Conservation (phyloP, 352 stramenopile genomes). For the Pythium aristosporum region DNA sequence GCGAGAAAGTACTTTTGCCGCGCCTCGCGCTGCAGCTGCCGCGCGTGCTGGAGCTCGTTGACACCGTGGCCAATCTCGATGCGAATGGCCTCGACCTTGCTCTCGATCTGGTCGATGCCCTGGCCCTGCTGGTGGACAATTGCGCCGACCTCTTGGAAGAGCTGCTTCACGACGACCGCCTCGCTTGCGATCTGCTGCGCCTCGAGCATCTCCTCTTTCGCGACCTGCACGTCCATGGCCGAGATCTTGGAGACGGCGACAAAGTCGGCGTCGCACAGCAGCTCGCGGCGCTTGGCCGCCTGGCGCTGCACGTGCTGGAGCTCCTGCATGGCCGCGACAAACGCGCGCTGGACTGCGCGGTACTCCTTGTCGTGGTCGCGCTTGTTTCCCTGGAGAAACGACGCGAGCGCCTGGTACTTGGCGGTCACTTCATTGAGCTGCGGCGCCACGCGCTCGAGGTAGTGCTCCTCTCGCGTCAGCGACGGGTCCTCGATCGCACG, state of each 20-base stretch:
- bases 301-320: slow-evolving; percentile 65
- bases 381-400: slow-evolving; percentile 64
- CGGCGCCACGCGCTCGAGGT: slow-evolving; percentile 40
- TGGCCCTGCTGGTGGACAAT: slow-evolving; percentile 66
- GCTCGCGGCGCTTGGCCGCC: slow-evolving; percentile 50
- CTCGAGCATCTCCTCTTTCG: slow-evolving; percentile 75
- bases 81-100: slow-evolving; percentile 67
- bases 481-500: slow-evolving; percentile 33
- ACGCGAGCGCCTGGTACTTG: slow-evolving; percentile 62
- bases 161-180: slow-evolving; percentile 60
- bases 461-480: slow-evolving; percentile 60
- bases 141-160: slow-evolving; percentile 68
- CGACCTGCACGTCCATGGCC: slow-evolving; percentile 64
- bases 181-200: slow-evolving; percentile 61
- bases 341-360: slow-evolving; percentile 55
- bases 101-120: slow-evolving; percentile 68
- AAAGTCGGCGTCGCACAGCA: slow-evolving; percentile 72
- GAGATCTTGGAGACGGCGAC: slow-evolving; percentile 52
- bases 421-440: slow-evolving; percentile 53
- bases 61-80: slow-evolving; percentile 75
- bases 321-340: slow-evolving; percentile 67
- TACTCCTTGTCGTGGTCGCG: slow-evolving; percentile 48
- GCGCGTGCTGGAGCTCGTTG: slow-evolving; percentile 65
- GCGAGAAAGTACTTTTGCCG: slow-evolving; percentile 63
- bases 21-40: slow-evolving; percentile 56